Evolutionary conservation across 768 basidiomycete species (phyloP).

Genomic region (Asterophora parasitica): DNA sequence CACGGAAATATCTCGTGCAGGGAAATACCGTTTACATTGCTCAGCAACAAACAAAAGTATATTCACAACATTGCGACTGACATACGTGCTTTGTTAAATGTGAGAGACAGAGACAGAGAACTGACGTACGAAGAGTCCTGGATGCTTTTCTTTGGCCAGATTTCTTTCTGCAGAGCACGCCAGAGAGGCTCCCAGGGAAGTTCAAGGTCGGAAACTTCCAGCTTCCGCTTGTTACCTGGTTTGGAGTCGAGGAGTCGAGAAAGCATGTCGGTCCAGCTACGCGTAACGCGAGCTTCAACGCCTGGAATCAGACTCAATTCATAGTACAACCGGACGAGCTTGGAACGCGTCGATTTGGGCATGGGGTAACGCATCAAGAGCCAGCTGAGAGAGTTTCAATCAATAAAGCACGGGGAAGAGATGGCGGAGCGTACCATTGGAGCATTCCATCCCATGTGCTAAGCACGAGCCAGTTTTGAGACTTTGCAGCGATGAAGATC

Average conservation of each 20-base stretch:
- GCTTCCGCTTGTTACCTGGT: constrained; percentile 57
- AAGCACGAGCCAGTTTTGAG: constrained; percentile 70
- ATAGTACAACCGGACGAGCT: constrained; percentile 72
- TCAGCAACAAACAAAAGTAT: constrained; percentile 73
- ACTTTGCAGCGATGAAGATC: constrained; percentile 64
- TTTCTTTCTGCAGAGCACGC: constrained; percentile 64
- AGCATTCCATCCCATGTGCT: constrained; percentile 77
- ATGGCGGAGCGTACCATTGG: constrained; percentile 52
- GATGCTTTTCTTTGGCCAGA: constrained; percentile 66
- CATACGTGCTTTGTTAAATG: constrained; percentile 3
- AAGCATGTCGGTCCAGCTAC: constrained; percentile 78
- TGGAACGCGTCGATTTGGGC: constrained; percentile 60
- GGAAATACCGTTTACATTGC: constrained; percentile 65
- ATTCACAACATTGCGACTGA: constrained; percentile 61
- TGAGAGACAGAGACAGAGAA: background rate
- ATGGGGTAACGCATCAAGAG: constrained; percentile 78
- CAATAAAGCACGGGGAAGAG: background rate
- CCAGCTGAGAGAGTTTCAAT: constrained; percentile 48
- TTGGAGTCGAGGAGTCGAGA: constrained; percentile 65
- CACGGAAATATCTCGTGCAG: constrained; percentile 54
- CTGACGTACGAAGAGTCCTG: constrained; percentile 51
- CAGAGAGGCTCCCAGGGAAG: constrained; percentile 78
- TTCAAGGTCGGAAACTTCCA: constrained; percentile 61
- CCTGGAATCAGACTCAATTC: constrained; percentile 76
- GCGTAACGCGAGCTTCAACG: constrained; percentile 63